Evolutionary conservation across 176 grass and related monocot genomes (phyloP), one percentile per base, ranked within the genome.

Genomic region (Eleusine coracana): DNA sequence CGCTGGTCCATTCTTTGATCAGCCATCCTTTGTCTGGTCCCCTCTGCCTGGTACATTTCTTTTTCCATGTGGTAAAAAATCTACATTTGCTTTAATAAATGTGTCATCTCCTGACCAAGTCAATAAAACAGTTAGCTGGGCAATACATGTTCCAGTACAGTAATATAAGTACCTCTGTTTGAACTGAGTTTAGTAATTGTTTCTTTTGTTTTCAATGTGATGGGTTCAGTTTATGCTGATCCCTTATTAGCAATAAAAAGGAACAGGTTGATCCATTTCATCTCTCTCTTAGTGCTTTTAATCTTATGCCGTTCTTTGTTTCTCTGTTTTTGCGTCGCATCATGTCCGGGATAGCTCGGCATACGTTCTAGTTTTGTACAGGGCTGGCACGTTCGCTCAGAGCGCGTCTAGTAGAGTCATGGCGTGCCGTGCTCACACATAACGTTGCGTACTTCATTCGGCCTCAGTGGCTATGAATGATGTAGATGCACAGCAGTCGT

Each of bases 61-160:
- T 45, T 31, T 21, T 40, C 36, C 4, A 4, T 54, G 59, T 36
- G 20, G 7, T 64, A 5, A 12, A 28, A 42, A 36, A 36, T 45
- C 5, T 56, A 39, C 16, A 15, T 46, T 66, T 55, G 17, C 1
- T 56, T 34, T 49, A 15, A 5, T 29, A 6, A 23, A n/a, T 58
- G 42, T 74, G 50, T 5, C 6, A 10, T 11, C 64, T 76, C 20
- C 29, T 1, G n/a, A 84, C 68, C 14, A 66, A 74, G 77, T 46
- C 69, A 67, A 86, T 17, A 44, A 18, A 80, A 71, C 20, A 52
- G 52, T 27, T 65, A 72, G 8, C 74, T 61, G n/a, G 31, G 3
- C 28, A 75, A 8, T 16, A 45, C 23, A 48, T 11, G 0, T 62
- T 25, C n/a, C 2, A 28, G 20, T 36, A 17, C 4, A 46, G 16